Base-by-base conservation (phyloP, 306 rosid genomes). In the Bauhinia variegata region DNA sequence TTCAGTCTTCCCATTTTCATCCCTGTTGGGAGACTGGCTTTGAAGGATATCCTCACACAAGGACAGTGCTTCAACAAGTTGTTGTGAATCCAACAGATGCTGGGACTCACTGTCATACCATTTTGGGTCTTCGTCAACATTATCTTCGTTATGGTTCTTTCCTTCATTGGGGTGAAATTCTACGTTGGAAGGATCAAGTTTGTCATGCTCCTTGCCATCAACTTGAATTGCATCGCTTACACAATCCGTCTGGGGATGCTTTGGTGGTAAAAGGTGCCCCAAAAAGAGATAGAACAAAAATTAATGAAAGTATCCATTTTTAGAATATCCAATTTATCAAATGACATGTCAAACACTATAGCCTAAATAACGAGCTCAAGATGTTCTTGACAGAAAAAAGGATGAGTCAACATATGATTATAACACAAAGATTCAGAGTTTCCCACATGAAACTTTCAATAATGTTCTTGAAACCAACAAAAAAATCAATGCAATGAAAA, bases 51-150 rank as follows among this genome's bases (percentile, higher is more conserved):
- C 97, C 19, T 85, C 96, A 33, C 89, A 85, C 47, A 91, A 62
- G 39, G 82, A 60, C 68, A 91, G 60, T 42, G 82, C 95, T 63
- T 91, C 97, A 8, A 74, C 96, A 54, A 91, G 87, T 65, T 88
- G 95, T 68, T 91, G 97, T 2, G 96, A 88, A 77, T 82, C 78
- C 72, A 91, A 62, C 54, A 91, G 60, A 77, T 83, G 63, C 80
- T 91, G 97, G 11, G 97, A 88, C 80, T 86, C 95, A 38, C 91
- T 86, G 15, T 91, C 96, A 88, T 88, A 88, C 97, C 95, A 91
- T 65, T 74, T 83, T 42, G 85, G 78, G 36, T 80, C 91, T 66
- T 86, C 97, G 5, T 75, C 86, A 7, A 48, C 73, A 42, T 51
- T 54, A 72, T 72, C 73, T 77, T 81, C 95, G 4, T 70, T 46